phyloP scores from a whole-genome alignment of 768 basidiomycete genomes.

The Pleurotus ostreatus region DNA sequence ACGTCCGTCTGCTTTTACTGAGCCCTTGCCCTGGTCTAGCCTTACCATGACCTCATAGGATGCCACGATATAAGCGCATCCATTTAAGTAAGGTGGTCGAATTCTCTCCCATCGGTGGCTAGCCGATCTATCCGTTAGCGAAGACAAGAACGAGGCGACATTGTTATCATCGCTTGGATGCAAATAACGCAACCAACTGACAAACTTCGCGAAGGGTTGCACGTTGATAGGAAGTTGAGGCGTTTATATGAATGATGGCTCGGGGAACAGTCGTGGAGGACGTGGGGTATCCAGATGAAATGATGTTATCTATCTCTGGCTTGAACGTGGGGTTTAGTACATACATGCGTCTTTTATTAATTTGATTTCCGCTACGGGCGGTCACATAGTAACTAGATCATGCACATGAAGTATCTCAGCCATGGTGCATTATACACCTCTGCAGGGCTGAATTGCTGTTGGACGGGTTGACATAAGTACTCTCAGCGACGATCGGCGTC shows the following conservation, averaged over 20 bases:
- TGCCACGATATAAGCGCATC: background rate
- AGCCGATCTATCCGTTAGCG: background rate
- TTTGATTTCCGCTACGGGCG: no score
- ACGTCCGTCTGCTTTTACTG: background rate
- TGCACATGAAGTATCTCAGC: no score
- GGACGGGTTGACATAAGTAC: no score
- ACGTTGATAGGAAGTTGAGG: background rate
- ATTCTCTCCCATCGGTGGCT: background rate
- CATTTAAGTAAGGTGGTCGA: no score
- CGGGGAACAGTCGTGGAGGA: background rate
- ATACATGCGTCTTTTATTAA: no score
- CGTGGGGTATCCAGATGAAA: no score
- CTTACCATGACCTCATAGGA: slow-evolving; percentile 1
- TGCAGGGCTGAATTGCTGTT: no score
- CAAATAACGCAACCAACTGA: background rate
- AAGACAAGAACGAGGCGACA: background rate
- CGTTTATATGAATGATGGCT: background rate
- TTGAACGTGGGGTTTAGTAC: no score
- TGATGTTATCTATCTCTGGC: no score
- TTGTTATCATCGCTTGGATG: background rate
- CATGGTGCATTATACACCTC: no score
- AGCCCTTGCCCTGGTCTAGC: slow-evolving; percentile 7
- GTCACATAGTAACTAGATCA: no score
- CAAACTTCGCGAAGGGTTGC: background rate
- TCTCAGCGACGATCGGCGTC: no score